phyloP scores from a whole-genome alignment of 768 basidiomycete genomes.

The Boletus reticuloceps region DNA sequence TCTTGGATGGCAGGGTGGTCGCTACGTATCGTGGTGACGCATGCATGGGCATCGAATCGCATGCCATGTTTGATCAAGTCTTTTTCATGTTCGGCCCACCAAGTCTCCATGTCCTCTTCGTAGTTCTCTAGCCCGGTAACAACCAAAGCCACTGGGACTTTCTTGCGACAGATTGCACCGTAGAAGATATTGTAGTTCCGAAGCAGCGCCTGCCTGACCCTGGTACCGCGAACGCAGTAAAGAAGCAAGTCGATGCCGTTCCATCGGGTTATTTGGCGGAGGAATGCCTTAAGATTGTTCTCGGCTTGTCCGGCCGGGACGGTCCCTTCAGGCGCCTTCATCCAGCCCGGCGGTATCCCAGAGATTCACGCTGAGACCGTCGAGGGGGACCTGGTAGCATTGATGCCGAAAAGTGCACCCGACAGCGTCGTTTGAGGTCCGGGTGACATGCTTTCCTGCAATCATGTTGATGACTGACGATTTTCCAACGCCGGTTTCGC shows the following conservation, averaged over 20 bases:
- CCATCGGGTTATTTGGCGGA: conserved; percentile 28
- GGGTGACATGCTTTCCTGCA: conserved; percentile 22
- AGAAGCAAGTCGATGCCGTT: conserved; percentile 32
- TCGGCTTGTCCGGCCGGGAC: conserved; percentile 26
- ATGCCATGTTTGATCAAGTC: conserved; percentile 33
- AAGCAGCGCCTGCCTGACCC: conserved; percentile 25
- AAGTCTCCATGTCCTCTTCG: conserved; percentile 33
- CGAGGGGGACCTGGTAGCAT: conserved; percentile 23
- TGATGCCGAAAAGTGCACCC: conserved; percentile 35
- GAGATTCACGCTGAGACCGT: conserved; percentile 19
- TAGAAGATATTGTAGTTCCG: conserved; percentile 33
- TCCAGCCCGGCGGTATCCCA: conserved; percentile 35
- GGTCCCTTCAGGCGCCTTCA: conserved; percentile 28
- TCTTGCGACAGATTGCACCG: conserved; percentile 28
- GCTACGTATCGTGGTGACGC: conserved; percentile 36
- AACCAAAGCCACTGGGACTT: conserved; percentile 31
- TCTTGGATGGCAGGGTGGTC: conserved; percentile 24
- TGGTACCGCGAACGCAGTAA: conserved; percentile 35
- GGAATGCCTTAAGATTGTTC: conserved; percentile 29
- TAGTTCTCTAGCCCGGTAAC: conserved; percentile 37
- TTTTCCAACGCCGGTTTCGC: conserved; percentile 40
- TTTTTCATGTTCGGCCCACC: conserved; percentile 38
- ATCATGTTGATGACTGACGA: conserved; percentile 43
- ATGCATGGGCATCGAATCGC: conserved; percentile 38
- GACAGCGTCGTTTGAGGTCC: conserved; percentile 27